These are phyloP conservation scores for Acanthamoeba lenticulata DNA, from an alignment of 208 protist species.

Conservation along the genomic window DNA sequence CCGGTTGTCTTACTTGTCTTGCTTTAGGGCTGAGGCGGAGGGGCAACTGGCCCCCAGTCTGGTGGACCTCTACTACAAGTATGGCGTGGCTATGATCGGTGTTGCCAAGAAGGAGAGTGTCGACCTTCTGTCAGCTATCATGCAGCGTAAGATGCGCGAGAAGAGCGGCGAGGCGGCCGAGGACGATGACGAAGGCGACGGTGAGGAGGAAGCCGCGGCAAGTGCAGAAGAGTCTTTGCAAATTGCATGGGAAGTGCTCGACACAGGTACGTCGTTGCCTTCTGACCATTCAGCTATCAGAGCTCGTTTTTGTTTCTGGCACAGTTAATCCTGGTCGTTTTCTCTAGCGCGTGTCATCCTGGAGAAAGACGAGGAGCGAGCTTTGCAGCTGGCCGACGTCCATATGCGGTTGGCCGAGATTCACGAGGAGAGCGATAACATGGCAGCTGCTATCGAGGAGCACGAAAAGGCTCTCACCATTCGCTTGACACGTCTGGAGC, in stretches of 20 bases:
- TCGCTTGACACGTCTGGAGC: neutral
- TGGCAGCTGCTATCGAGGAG: neutral
- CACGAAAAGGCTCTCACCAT: neutral
- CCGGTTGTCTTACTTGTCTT: neutral
- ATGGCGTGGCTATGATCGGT: neutral
- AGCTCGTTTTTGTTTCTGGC: neutral
- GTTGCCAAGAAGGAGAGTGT: constrained; percentile 44
- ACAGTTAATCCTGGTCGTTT: neutral
- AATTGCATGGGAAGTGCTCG: constrained; percentile 22
- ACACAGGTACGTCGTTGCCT: neutral
- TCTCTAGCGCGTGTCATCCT: neutral
- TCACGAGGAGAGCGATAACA: constrained; percentile 35
- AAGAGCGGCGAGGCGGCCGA: constrained; percentile 1
- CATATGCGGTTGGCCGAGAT: constrained; percentile 2
- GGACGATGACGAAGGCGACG: neutral
- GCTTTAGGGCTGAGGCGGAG: neutral
- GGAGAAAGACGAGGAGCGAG: neutral
- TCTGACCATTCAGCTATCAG: neutral
- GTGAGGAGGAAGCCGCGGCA: neutral
- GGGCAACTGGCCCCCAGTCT: neutral
- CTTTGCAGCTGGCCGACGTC: neutral
- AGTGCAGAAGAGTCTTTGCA: constrained; percentile 13
- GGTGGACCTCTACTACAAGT: neutral
- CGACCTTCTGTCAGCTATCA: neutral
- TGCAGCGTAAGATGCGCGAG: constrained; percentile 40